Evolutionary conservation across 1,284 basidiomycete genomes (phyloP), one percentile per base, ranked within the genome.

Genomic region (Wallemia ichthyophaga): DNA sequence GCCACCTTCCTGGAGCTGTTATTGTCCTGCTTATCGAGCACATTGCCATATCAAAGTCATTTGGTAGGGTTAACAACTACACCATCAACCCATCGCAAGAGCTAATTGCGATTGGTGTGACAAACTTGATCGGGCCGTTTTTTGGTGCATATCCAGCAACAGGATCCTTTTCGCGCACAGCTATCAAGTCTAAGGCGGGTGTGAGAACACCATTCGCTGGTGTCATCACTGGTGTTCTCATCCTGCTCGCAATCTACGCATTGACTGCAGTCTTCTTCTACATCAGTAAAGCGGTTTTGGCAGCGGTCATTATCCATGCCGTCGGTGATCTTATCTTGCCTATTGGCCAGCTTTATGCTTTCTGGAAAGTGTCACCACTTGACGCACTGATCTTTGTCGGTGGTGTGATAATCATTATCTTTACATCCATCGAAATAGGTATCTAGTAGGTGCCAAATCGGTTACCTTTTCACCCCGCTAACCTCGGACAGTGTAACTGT

Each of bases 1-100:
- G 79, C 13, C 75, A 94, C 63, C 71, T 98, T 2, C 91, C 91
- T 1, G 83, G 94, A 15, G 84, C 91, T 48, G 91, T 88, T 3
- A 92, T 98, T 67, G 85, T 98, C 64, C 75, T 98, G 54, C 75
- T 98, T 17, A 76, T 98, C 58, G 92, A 98, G 70, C 94, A 98
- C 72, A 95, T 98, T 63, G 83, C 91, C 57, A 98, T 96, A 65
- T 80, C 85, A 26, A 89, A 88, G 71, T 85, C 89, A 0, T 98
- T 98, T 69, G 92, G 94, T 62, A 81, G 92, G 61, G 71, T 95
- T 63, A 96, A 98, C 70, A 69, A 69, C 64, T 98, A 98, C 76
- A 95, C 88, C 70, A 96, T 98, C 70, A 82, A 95, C 67, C 89
- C 92, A 19, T 91, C 89, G 72, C 92, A 96, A 70, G 92, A 96